Evolutionary conservation across 2,329 filamentous ascomycete genomes (phyloP), one percentile per base, ranked within the genome.

Genomic region (Orbilia quercus): DNA sequence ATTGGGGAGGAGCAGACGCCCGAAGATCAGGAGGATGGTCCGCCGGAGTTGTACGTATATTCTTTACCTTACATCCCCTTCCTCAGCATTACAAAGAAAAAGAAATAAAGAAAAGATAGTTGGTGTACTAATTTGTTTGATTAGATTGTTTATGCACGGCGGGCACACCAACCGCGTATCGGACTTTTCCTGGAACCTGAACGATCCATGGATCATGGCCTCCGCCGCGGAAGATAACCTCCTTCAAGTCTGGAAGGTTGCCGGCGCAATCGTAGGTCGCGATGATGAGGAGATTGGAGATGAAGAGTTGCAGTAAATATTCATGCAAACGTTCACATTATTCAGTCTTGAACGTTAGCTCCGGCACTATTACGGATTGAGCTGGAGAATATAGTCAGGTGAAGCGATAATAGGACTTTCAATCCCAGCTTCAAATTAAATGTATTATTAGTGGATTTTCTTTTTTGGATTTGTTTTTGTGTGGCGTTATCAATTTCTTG

Each of bases 121-220:
- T 12, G 20, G 25, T 31, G 4, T 34, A 14, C 50, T 54, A 38
- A 54, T 28, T 2, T 18, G 25, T 7, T 38, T 50, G 11, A 44
- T 47, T 75, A 92, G 91, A 50, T 84, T 99, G 1, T 99, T 99
- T 82, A 98, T 99, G 93, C 95, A 99, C 79, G 95, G 95, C 74
- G 95, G 95, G 31, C 96, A 99, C 83, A 99, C 95, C 9, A 97
- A 97, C 82, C 90, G 96, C 76, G 88, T 99, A 74, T 92, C 91
- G 36, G 96, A 99, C 81, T 99, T 99, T 79, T 94, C 90, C 82
- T 99, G 94, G 94, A 99, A 99, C 81, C 88, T 88, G 77, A 96
- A 96, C 80, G 92, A 97, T 78, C 93, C 94, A 2, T 99, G 96
- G 96, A 87, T 97, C 63, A 91, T 99, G 76, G 93, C 92, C 80